These are phyloP conservation scores for Pyrenochaeta sp. DNA, from an alignment of 2,329 filamentous ascomycete species.

Conservation along the genomic window DNA sequence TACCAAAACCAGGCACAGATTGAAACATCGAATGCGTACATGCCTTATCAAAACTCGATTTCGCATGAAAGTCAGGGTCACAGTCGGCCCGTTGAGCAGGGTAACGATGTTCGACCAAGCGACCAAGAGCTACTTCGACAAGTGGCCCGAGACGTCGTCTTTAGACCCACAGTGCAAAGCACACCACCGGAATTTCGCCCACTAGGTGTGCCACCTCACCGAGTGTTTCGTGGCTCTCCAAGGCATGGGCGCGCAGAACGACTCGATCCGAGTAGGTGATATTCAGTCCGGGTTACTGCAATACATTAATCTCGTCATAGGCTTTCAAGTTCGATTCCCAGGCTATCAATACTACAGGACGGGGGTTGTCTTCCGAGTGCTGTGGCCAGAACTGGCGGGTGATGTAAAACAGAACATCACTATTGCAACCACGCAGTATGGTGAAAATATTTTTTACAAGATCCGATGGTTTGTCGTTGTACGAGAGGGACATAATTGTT, in stretches of 20 bases:
- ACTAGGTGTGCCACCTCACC: not conserved
- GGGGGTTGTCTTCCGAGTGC: conserved; percentile 11
- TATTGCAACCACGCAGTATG: conserved; percentile 7
- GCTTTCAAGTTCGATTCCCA: not conserved
- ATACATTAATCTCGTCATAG: not conserved
- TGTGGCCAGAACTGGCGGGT: conserved; percentile 5
- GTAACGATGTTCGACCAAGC: not conserved
- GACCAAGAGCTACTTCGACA: not conserved
- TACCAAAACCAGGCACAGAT: too few species aligned
- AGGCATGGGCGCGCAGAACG: not conserved
- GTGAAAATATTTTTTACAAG: conserved; percentile 17
- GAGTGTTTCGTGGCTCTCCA: not conserved
- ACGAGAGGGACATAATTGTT: conserved; percentile 16
- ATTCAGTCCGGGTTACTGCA: too few species aligned
- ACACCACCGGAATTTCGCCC: not conserved
- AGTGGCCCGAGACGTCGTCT: not conserved
- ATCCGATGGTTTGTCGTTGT: conserved; percentile 33
- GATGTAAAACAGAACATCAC: conserved; percentile 11
- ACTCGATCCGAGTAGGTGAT: not conserved
- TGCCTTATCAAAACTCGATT: not conserved
- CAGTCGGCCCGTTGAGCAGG: not conserved
- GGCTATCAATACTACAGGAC: conserved; percentile 12
- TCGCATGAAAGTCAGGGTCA: not conserved
- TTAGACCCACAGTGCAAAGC: not conserved
- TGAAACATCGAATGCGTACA: too few species aligned